Evolutionary conservation across 2,329 filamentous ascomycete genomes (phyloP), one percentile per base, ranked within the genome.

Genomic region (Decorospora gaudefroyi): DNA sequence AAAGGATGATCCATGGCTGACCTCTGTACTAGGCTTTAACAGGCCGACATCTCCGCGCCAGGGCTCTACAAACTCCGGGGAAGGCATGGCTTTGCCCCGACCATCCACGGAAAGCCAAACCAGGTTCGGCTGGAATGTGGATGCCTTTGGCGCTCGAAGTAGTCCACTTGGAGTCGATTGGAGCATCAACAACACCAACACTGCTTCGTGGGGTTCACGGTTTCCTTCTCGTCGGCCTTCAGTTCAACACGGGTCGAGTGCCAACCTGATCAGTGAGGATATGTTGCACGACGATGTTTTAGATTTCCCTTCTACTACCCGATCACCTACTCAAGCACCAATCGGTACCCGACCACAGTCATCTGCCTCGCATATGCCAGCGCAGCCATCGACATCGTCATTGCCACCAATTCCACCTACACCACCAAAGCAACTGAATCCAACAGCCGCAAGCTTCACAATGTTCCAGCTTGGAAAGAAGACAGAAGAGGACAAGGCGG

Each of bases 391-490:
- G 8, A 32, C 36, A 64, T 37, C 46, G 11, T 45, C 46, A 4
- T 27, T 56, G 25, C 49, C 72, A 15, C 48, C 40, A 3, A 38
- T 61, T 56, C 73, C 38, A 63, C 76, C 27, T 75, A 84, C 71
- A 60, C 83, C 32, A 78, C 68, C 68, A 0, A 70, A 65, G 8
- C 58, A 80, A 57, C 78, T 97, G 18, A 97, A 99, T 61, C 93
- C 93, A 6, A 82, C 88, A 5, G 93, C 92, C 0, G 91, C 91
- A 6, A 88, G 87, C 1, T 97, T 97, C 67, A 92, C 87, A 52
- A 55, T 59, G 43, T 57, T 60, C 18, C 39, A 44, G 11, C 31
- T 62, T 1, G 57, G 61, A 3, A 64, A 64, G 33, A 64, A 68
- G 47, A 65, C 59, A 11, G 62, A 65, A 8, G 65, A 68, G 29